These are phyloP conservation scores for Cryptosporidium ubiquitum DNA, from an alignment of 169 alveolate species.

Conservation along the genomic window DNA sequence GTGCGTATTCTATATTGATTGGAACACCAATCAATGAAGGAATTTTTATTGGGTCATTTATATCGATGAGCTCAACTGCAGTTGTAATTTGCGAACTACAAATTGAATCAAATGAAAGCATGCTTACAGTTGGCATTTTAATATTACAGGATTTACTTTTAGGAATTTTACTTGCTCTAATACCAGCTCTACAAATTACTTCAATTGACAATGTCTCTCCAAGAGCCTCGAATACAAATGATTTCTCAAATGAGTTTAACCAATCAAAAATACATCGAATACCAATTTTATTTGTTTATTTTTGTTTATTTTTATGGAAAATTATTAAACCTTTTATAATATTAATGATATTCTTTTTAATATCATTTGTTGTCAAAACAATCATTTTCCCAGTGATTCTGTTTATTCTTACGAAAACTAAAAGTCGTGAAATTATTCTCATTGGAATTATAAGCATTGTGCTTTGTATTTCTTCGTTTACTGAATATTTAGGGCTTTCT, in stretches of 20 bases:
- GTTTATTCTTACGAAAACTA: slow-evolving; percentile 24
- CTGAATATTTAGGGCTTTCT: slow-evolving; percentile 64
- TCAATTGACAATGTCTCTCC: background rate
- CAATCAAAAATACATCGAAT: background rate
- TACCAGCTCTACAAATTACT: slow-evolving; percentile 52
- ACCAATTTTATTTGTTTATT: background rate
- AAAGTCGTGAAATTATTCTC: slow-evolving; percentile 47
- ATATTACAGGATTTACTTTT: slow-evolving; percentile 57
- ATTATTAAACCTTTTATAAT: slow-evolving; percentile 53
- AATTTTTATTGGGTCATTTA: slow-evolving; percentile 65
- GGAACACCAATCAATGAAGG: slow-evolving; percentile 74
- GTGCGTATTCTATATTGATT: slow-evolving; percentile 64
- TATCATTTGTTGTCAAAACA: slow-evolving; percentile 38
- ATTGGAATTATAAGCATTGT: slow-evolving; percentile 54
- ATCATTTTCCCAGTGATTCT: slow-evolving; percentile 43
- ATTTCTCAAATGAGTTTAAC: background rate
- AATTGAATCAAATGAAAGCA: slow-evolving; percentile 61
- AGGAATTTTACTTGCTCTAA: slow-evolving; percentile 46
- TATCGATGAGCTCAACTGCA: slow-evolving; percentile 72
- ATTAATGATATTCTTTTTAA: slow-evolving; percentile 11
- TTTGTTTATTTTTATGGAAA: slow-evolving; percentile 26
- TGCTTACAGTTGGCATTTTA: slow-evolving; percentile 57
- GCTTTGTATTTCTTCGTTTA: slow-evolving; percentile 62
- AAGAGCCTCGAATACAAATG: background rate
- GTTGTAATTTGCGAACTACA: slow-evolving; percentile 65